Percentiles rank a stretch among this genome's conserved stretches.
These are phyloP conservation scores for Aureoboletus auriporus DNA, from an alignment of 768 basidiomycete species.

Conservation along the genomic window DNA sequence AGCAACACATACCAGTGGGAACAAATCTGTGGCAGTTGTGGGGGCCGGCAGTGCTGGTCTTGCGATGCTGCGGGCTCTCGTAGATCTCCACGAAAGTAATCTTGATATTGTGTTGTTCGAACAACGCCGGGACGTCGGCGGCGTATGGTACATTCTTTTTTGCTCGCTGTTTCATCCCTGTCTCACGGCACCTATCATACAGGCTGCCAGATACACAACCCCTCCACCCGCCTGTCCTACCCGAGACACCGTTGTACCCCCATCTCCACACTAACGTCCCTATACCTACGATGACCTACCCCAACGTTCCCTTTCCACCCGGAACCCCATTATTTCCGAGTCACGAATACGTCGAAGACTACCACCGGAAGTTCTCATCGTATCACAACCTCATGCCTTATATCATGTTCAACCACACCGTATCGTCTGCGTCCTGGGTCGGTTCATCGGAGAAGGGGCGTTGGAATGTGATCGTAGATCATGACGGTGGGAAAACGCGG, in stretches of 20 bases:
- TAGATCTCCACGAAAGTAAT: conserved; percentile 40
- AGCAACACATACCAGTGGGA: background rate
- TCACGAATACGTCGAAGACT: conserved; percentile 42
- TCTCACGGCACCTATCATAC: background rate
- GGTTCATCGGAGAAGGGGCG: conserved; percentile 35
- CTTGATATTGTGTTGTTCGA: conserved; percentile 55
- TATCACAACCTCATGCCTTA: conserved; percentile 36
- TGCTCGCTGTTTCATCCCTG: too few relatives aligned
- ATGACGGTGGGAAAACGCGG: conserved; percentile 16
- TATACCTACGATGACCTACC: conserved; percentile 55
- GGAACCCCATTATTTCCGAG: conserved; percentile 48
- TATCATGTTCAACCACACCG: conserved; percentile 41
- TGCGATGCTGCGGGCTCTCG: conserved; percentile 46
- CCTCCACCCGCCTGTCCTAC: conserved; percentile 42
- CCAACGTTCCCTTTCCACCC: conserved; percentile 48
- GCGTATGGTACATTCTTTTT: conserved; percentile 43
- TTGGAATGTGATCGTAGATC: conserved; percentile 42
- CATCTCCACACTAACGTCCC: conserved; percentile 52
- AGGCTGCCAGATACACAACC: conserved; percentile 34
- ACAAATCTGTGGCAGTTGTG: conserved; percentile 52
- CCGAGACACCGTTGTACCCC: conserved; percentile 54
- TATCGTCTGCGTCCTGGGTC: conserved; percentile 41
- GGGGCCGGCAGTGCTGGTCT: conserved; percentile 58
- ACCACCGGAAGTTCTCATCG: conserved; percentile 42
- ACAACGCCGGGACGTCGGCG: conserved; percentile 49